Evolutionary conservation across 1,284 basidiomycete genomes (phyloP), one percentile per base, ranked within the genome.

Genomic region (Leccinum fuscescens): DNA sequence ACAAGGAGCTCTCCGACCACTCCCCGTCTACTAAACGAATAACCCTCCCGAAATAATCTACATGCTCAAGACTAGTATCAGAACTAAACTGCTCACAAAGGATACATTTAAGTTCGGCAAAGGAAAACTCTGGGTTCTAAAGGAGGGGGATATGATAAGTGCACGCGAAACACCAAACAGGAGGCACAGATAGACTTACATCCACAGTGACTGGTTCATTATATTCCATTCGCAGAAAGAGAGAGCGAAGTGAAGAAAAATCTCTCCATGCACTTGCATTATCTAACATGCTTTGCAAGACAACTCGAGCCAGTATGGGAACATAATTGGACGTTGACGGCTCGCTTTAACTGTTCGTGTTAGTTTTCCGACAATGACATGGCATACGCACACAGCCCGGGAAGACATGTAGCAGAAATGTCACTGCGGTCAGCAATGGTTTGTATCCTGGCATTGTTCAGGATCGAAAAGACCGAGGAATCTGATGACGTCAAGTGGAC

Each of bases 401-500:
- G 29, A 31, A 31, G 29, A 31, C 29, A 31, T 9, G 9, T 31
- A 31, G 29, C 29, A 31, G 29, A 31, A 31, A 6, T 35, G 33
- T 35, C 33, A 35, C 33, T 35, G 33, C 14, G 33, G 33, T 35
- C 33, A 35, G 12, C 33, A 14, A 0, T 35, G 33, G 33, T 35
- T 35, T 35, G 33, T 14, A 35, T 35, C 33, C 12, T 14, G 33
- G 33, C 33, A 33, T 35, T 35, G 6, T 35, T 35, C 0, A 42
- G 39, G 39, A 42, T 67, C 39, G 60, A 58, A 20, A 59, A 52
- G 48, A 42, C 49, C 6, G 14, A 57, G 24, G 65, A 31, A 0
- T 65, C 62, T 5, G 63, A 58, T 12, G 55, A 64, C 1, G 44
- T 65, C 9, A 37, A 63, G 20, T 65, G 63, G 64, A 29, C 46